phyloP scores from a whole-genome alignment of 306 rosid species.

The Quercus aquifolioides region DNA sequence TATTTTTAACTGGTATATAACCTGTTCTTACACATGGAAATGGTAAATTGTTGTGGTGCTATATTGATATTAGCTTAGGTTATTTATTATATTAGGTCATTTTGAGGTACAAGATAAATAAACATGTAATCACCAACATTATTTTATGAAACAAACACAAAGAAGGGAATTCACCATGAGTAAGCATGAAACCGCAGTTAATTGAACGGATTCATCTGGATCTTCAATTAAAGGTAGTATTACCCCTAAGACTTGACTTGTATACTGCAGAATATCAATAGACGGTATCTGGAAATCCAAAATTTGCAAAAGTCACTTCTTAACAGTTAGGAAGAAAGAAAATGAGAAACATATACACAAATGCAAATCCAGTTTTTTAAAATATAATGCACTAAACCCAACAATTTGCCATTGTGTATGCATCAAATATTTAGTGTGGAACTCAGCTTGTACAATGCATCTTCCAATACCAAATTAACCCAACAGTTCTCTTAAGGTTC shows the following conservation, averaged over 20 bases:
- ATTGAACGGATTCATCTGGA: conserved; percentile 82
- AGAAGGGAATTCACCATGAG: conserved; percentile 57
- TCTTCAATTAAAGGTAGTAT: conserved; percentile 89
- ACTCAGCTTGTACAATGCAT: background rate
- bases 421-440: too few relatives aligned
- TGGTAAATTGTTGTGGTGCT: too few relatives aligned
- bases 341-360: background rate
- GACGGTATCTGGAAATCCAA: conserved; percentile 67
- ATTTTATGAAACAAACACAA: background rate
- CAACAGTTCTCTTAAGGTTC: background rate
- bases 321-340: background rate
- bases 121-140: background rate
- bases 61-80: too few relatives aligned
- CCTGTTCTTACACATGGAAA: too few relatives aligned
- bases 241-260: conserved; percentile 82
- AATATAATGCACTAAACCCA: too few relatives aligned
- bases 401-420: too few relatives aligned
- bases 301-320: conserved; percentile 19
- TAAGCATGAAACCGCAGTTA: conserved; percentile 87
- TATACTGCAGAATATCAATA: conserved; percentile 62
- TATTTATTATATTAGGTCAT: too few relatives aligned
- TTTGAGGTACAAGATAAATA: background rate
- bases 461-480: background rate
- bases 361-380: too few relatives aligned
- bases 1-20: too few relatives aligned